phyloP scores from a whole-genome alignment of 805 yeast species.

The Suhomyces faveliae region DNA sequence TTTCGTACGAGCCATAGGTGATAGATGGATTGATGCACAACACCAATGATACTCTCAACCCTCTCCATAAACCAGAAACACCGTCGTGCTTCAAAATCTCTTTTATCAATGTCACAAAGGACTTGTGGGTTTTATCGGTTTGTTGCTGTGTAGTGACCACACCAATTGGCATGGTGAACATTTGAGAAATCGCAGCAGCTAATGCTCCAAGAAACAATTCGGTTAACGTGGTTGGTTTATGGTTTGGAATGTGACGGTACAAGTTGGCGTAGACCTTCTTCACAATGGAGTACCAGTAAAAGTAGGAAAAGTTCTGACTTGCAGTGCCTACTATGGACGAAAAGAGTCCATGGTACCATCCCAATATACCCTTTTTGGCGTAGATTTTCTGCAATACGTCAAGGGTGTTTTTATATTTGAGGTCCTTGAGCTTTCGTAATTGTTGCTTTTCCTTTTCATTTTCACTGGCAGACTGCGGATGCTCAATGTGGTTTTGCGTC shows the following conservation, averaged over 20 bases:
- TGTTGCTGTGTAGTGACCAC: constrained; percentile 66
- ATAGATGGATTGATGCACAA: constrained; percentile 82
- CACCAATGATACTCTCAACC: constrained; percentile 75
- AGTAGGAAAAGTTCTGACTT: constrained; percentile 76
- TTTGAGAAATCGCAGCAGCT: constrained; percentile 80
- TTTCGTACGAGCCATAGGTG: constrained; percentile 78
- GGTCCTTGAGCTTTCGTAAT: constrained; percentile 3
- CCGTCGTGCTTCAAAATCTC: constrained; percentile 65
- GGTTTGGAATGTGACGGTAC: constrained; percentile 34
- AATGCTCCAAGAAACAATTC: constrained; percentile 74
- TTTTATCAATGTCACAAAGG: constrained; percentile 32
- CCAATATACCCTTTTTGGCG: constrained; percentile 57
- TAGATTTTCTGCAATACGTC: constrained; percentile 65
- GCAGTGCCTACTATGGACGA: constrained; percentile 71
- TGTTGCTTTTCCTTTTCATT: constrained; percentile 15
- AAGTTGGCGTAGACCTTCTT: constrained; percentile 52
- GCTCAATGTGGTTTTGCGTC: not conserved
- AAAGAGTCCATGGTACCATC: constrained; percentile 70
- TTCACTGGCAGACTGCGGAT: not conserved
- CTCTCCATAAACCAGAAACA: constrained; percentile 73
- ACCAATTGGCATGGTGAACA: constrained; percentile 78
- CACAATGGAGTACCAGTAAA: constrained; percentile 81
- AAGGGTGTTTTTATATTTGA: constrained; percentile 52
- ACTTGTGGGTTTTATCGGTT: constrained; percentile 44
- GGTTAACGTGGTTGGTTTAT: constrained; percentile 52